Evolutionary conservation across 1,284 basidiomycete species (phyloP).

Genomic region (Cryptococcus deneoformans): DNA sequence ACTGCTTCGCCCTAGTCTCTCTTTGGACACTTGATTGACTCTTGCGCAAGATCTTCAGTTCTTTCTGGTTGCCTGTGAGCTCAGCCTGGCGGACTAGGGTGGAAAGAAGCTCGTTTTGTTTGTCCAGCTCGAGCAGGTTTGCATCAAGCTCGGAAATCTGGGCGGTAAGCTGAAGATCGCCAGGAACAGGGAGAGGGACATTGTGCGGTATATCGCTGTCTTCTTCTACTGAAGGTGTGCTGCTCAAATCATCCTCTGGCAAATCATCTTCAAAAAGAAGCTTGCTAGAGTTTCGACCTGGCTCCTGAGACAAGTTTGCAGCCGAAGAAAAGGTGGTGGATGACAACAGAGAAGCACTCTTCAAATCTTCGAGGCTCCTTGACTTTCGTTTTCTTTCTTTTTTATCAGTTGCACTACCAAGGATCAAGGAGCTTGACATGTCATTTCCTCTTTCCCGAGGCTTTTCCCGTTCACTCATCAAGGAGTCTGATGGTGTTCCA

Average conservation of each 20-base stretch:
- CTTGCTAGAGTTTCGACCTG: slow-evolving; percentile 12
- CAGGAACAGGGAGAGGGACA: slow-evolving; percentile 72
- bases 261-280: slow-evolving; percentile 46
- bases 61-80: slow-evolving; percentile 81
- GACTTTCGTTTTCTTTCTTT: slow-evolving; percentile 20
- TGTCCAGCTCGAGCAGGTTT: slow-evolving; percentile 67
- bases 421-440: slow-evolving; percentile 23
- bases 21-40: slow-evolving; percentile 76
- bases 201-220: slow-evolving; percentile 55
- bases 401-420: slow-evolving; percentile 7
- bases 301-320: slow-evolving; percentile 1
- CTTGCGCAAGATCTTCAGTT: slow-evolving; percentile 74
- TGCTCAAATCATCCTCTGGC: slow-evolving; percentile 9
- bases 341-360: slow-evolving; percentile 8
- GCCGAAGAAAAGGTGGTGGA: slow-evolving; percentile 5
- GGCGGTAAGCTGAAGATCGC: slow-evolving; percentile 77
- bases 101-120: slow-evolving; percentile 78
- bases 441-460: slow-evolving; percentile 1
- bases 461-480: not conserved
- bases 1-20: slow-evolving; percentile 77
- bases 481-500: not conserved
- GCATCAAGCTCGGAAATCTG: slow-evolving; percentile 73
- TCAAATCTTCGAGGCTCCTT: slow-evolving; percentile 36
- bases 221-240: slow-evolving; percentile 12
- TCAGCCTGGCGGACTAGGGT: slow-evolving; percentile 91